phyloP scores from a whole-genome alignment of 257 asterid species.

The Leptodermis oblonga region DNA sequence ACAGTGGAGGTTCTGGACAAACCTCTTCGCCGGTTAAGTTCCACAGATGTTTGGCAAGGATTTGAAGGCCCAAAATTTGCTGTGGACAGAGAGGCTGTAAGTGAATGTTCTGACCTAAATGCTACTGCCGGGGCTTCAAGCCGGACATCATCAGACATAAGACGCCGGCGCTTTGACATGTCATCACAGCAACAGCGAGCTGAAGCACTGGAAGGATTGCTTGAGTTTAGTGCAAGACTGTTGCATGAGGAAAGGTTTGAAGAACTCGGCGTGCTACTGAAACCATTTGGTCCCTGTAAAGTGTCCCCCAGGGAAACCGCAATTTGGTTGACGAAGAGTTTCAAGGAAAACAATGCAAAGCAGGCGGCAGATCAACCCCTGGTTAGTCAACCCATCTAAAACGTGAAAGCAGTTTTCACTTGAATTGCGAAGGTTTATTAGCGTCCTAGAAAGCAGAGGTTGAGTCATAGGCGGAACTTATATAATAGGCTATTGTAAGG shows the following conservation, averaged over 20 bases:
- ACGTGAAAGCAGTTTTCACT: constrained; percentile 9
- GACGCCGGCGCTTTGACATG: constrained; percentile 64
- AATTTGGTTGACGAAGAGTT: constrained; percentile 85
- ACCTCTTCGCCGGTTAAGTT: constrained; percentile 41
- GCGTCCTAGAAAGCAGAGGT: constrained; percentile 18
- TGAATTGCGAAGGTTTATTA: constrained; percentile 23
- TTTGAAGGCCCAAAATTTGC: constrained; percentile 31
- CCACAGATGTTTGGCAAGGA: constrained; percentile 51
- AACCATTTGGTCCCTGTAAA: constrained; percentile 85
- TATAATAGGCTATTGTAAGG: constrained; percentile 3
- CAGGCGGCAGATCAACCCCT: constrained; percentile 44
- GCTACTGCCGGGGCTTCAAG: constrained; percentile 93
- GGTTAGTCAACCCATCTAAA: constrained; percentile 15
- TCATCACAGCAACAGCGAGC: constrained; percentile 83
- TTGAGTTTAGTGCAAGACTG: constrained; percentile 84
- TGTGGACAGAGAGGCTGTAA: constrained; percentile 43
- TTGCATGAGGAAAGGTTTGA: constrained; percentile 71
- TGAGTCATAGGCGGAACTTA: constrained; percentile 3
- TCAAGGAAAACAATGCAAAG: constrained; percentile 59
- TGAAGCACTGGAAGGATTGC: constrained; percentile 88
- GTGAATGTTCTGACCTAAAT: constrained; percentile 75
- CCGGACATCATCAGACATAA: constrained; percentile 69
- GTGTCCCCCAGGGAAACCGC: constrained; percentile 96
- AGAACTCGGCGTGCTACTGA: constrained; percentile 73
- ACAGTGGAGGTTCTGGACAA: constrained; percentile 61